Evolutionary conservation across 441 rosid species (phyloP).

Genomic region (Croton setiger): DNA sequence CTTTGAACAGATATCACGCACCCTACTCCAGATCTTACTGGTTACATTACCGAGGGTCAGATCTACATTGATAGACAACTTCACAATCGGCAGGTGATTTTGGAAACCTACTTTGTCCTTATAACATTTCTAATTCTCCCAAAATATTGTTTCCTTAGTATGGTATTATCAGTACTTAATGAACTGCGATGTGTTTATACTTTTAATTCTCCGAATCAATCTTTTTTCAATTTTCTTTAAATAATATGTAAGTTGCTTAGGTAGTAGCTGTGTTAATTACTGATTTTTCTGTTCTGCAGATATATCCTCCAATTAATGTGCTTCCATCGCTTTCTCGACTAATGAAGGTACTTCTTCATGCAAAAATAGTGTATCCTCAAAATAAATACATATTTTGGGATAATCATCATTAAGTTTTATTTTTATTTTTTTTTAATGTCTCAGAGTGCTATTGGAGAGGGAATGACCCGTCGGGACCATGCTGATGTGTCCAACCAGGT

Average conservation of each 20-base stretch:
- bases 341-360: slow-evolving; percentile 66
- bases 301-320: slow-evolving; percentile 96
- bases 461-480: slow-evolving; percentile 98
- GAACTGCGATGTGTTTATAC: background rate
- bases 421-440: background rate
- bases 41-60: slow-evolving; percentile 99
- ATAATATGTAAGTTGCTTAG: no score
- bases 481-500: slow-evolving; percentile 99
- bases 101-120: background rate
- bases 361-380: background rate
- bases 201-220: no score
- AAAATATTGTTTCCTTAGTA: slow-evolving; percentile 2
- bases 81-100: slow-evolving; percentile 76
- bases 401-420: background rate
- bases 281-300: slow-evolving; percentile 44
- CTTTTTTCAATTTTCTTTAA: no score
- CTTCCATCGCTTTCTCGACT: slow-evolving; percentile 99
- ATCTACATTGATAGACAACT: slow-evolving; percentile 97
- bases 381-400: background rate
- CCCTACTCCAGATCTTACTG: slow-evolving; percentile 99
- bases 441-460: slow-evolving; percentile 99
- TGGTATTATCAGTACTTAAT: background rate
- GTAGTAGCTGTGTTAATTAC: background rate
- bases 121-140: background rate
- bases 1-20: slow-evolving; percentile 78